phyloP scores from a whole-genome alignment of 106 monocot genomes.

The Platanthera guangdongensis region DNA sequence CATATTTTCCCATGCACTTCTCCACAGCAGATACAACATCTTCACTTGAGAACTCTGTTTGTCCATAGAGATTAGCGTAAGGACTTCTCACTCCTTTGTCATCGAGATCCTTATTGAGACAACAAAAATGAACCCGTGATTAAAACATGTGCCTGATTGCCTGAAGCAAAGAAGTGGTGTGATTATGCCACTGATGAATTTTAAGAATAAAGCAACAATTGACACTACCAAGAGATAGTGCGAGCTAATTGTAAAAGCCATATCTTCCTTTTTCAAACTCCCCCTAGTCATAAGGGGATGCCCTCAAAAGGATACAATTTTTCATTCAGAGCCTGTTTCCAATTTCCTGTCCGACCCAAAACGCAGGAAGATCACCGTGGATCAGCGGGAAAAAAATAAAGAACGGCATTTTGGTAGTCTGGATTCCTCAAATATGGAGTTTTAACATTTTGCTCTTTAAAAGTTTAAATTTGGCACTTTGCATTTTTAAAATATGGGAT shows the following conservation, averaged over 20 bases:
- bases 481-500: no score
- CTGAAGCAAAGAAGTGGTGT: background rate
- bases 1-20: slow-evolving; percentile 67
- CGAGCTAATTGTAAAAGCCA: background rate
- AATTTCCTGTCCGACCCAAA: no score
- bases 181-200: background rate
- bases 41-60: slow-evolving; percentile 33
- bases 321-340: no score
- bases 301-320: no score
- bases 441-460: no score
- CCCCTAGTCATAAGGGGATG: background rate
- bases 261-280: background rate
- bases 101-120: slow-evolving; percentile 32
- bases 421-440: no score
- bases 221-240: background rate
- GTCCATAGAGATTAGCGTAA: slow-evolving; percentile 25
- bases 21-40: slow-evolving; percentile 47
- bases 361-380: no score
- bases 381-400: no score
- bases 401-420: no score
- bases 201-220: background rate
- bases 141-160: background rate
- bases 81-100: slow-evolving; percentile 40
- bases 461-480: no score
- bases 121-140: background rate